Base-by-base conservation (phyloP, 768 basidiomycete genomes). In the Phylloporus sp. region DNA sequence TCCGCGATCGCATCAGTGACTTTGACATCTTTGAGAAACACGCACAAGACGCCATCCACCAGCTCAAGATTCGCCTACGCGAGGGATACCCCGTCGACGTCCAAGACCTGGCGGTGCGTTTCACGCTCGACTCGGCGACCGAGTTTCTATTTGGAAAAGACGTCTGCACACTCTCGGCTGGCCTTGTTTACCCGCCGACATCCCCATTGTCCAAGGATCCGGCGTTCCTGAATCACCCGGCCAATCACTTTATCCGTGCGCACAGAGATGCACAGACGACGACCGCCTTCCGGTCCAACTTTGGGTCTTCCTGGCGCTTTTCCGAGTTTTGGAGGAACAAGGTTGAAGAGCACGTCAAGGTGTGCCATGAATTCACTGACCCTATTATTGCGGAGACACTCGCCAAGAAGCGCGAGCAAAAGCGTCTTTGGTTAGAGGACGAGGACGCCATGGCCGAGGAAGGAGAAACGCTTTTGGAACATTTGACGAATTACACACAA, bases 101-200 rank as follows among this genome's bases (percentile, higher is more conserved):
- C 52, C 72, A 78, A 58, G 77, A 76, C 42, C 56, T 76, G 47
- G 65, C 65, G 2, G 68, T 67, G 1, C 70, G 76, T 3, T 81
- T 80, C 62, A 80, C 81, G 1, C 63, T 84, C 29, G 82, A 85
- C 58, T 80, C 79, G 1, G 79, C 80, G 0, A 77, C 80, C 0
- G 78, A 79, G 23, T 82, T 84, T 58, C 70, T 82, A 10, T 80
- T 81, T 52, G 78, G 80, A 27, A 61, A 62, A 15, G 60, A 70
- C 18, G 74, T 73, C 10, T 27, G 69, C 32, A 69, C 68, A 0
- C 64, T 76, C 28, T 62, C 68, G 0, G 72, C 72, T 12, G 72
- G 73, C 15, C 70, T 79, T 32, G 54, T 57, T 28, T 75, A 61
- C 53, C 73, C 68, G 35, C 59, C 49, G 0, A 54, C 54, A 23